Evolutionary conservation across 163 green algal genomes (phyloP).

Genomic region (Coccomyxa subellipsoidea): DNA sequence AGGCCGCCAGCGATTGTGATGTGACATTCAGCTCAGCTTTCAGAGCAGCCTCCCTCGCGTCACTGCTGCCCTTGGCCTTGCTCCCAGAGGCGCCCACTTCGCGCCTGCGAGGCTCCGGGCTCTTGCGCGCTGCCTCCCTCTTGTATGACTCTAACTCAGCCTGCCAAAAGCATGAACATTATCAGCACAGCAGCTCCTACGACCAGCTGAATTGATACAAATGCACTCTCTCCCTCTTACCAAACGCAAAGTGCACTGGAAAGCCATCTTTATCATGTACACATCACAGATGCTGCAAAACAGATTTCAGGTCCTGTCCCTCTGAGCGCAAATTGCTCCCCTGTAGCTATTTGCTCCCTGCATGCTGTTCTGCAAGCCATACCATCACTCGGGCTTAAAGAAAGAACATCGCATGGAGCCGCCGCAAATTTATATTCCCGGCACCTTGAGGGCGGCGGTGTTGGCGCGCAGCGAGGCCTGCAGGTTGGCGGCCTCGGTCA

Average conservation of each 20-base stretch:
- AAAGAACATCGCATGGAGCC: too few species aligned
- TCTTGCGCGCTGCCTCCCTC: neutral
- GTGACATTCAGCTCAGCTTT: neutral
- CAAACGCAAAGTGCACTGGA: too few species aligned
- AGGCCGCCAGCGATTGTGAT: neutral
- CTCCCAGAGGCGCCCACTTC: neutral
- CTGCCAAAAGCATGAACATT: neutral
- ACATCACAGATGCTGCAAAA: too few species aligned
- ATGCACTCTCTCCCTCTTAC: neutral
- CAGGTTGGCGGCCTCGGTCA: conserved; percentile 1
- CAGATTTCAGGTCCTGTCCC: too few species aligned
- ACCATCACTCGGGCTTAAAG: too few species aligned
- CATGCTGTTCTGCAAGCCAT: too few species aligned
- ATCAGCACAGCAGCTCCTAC: neutral
- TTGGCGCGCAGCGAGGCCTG: conserved; percentile 22
- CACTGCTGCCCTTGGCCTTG: neutral
- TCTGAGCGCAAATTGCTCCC: too few species aligned
- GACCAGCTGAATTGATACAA: neutral
- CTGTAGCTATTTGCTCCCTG: too few species aligned
- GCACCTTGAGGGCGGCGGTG: neutral
- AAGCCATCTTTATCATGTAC: too few species aligned
- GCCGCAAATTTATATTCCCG: too few species aligned
- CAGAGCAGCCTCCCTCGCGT: neutral
- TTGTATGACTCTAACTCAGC: neutral
- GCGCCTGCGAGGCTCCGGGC: neutral